These are phyloP conservation scores for Xenosphaeropsis pyriputrescens DNA, from an alignment of 2,329 filamentous ascomycete species.

Conservation along the genomic window DNA sequence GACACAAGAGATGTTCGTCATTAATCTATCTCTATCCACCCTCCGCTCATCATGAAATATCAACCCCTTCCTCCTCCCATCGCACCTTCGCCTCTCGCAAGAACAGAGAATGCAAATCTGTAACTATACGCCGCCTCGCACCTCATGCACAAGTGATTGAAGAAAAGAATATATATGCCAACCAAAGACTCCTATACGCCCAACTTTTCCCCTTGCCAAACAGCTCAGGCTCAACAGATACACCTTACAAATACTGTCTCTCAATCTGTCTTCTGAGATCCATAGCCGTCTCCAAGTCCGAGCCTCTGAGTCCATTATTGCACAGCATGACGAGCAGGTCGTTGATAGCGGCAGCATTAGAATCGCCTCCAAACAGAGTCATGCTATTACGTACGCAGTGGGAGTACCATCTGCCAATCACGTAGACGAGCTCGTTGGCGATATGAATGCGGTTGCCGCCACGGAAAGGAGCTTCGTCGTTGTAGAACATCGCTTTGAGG, in stretches of 20 bases:
- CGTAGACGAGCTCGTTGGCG: conserved; percentile 45
- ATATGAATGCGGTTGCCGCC: conserved; percentile 39
- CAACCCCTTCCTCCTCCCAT: no score
- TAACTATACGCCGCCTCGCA: no score
- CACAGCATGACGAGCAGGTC: conserved; percentile 29
- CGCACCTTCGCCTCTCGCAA: no score
- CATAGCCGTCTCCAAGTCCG: conserved; percentile 22
- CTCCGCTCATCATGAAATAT: no score
- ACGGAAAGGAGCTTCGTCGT: conserved; percentile 48
- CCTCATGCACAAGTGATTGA: no score
- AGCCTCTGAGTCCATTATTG: conserved; percentile 23
- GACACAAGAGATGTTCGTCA: no score
- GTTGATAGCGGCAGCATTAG: conserved; percentile 32
- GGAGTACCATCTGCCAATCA: conserved; percentile 44
- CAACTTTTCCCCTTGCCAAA: no score
- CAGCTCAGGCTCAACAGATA: no score
- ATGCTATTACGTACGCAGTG: conserved; percentile 37
- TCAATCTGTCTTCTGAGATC: conserved; percentile 24
- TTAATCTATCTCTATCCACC: no score
- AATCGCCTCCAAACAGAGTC: conserved; percentile 42
- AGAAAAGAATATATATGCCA: no score
- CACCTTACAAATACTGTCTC: conserved; percentile 12
- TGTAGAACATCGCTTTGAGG: conserved; percentile 53
- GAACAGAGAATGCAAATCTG: no score
- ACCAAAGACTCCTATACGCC: no score